A percentile compares a stretch with the other conserved stretches of the same genome.
Evolutionary conservation across 139 green algal genomes (phyloP).

Genomic region (Volvox africanus): DNA sequence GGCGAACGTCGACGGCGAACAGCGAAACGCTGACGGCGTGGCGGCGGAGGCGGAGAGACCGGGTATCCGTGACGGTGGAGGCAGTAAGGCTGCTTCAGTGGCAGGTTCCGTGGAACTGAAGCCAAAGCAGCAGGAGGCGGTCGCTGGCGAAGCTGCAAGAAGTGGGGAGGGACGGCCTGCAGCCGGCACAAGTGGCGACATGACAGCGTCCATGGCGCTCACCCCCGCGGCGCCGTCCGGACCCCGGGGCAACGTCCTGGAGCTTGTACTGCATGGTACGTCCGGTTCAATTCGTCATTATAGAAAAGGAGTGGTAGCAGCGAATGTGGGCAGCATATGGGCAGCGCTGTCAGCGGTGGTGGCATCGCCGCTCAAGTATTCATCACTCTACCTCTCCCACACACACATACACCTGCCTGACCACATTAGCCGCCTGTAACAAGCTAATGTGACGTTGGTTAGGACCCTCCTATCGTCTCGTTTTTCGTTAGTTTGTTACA

Average conservation of each 20-base stretch:
- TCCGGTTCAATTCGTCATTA: not conserved
- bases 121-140: not conserved
- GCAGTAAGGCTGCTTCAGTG: not conserved
- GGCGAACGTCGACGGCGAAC: not conserved
- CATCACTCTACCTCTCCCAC: no score
- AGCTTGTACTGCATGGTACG: slow-evolving; percentile 42
- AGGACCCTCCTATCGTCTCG: no score
- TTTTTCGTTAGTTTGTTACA: no score
- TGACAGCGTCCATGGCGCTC: not conserved
- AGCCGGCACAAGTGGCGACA: not conserved
- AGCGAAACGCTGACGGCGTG: not conserved
- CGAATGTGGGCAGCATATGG: not conserved
- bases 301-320: not conserved
- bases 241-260: not conserved
- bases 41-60: not conserved
- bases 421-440: no score
- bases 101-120: not conserved
- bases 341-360: no score
- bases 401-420: no score
- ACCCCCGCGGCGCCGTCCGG: not conserved
- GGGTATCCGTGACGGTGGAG: not conserved
- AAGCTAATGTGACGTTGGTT: no score
- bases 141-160: no score
- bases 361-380: no score
- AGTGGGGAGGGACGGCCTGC: not conserved